A percentile compares a stretch with the other conserved stretches of the same genome.
Evolutionary conservation across 2,329 filamentous ascomycete species (phyloP).

Genomic region (Colletotrichum tabaci): DNA sequence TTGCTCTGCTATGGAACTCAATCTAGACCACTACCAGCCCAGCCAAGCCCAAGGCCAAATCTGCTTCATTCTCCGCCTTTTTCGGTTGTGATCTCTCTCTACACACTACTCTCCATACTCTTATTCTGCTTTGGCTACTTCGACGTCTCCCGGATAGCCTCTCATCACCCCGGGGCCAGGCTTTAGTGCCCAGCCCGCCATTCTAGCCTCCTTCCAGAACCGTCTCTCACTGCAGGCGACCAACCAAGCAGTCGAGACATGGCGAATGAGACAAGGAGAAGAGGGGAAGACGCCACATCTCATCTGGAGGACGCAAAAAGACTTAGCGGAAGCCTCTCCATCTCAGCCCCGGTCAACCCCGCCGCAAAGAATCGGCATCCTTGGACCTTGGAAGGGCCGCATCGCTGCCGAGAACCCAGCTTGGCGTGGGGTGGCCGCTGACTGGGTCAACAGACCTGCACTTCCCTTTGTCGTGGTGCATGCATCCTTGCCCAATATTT

Average conservation of each 20-base stretch:
- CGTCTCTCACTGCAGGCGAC: neutral
- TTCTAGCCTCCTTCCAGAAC: conserved; percentile 17
- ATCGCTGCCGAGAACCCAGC: conserved; percentile 7
- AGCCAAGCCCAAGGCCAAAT: neutral
- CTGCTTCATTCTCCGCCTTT: neutral
- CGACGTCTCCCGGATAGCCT: neutral
- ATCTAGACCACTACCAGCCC: neutral
- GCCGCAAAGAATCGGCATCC: neutral
- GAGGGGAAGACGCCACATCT: neutral
- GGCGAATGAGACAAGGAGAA: no score
- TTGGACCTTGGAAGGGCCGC: neutral
- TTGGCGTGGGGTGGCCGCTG: conserved; percentile 3
- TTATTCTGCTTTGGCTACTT: neutral
- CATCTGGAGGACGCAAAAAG: neutral
- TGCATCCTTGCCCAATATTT: neutral
- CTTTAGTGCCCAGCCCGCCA: no score
- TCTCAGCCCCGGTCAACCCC: neutral
- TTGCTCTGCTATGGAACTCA: neutral
- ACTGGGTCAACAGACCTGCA: neutral
- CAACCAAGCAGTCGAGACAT: neutral
- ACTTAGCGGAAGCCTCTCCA: neutral
- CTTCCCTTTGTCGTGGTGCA: neutral
- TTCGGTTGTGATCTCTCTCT: neutral
- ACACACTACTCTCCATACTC: no score
- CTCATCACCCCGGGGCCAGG: no score